Evolutionary conservation across 495 filamentous ascomycete genomes (phyloP), one percentile per base, ranked within the genome.

Genomic region (Penicillium steckii): DNA sequence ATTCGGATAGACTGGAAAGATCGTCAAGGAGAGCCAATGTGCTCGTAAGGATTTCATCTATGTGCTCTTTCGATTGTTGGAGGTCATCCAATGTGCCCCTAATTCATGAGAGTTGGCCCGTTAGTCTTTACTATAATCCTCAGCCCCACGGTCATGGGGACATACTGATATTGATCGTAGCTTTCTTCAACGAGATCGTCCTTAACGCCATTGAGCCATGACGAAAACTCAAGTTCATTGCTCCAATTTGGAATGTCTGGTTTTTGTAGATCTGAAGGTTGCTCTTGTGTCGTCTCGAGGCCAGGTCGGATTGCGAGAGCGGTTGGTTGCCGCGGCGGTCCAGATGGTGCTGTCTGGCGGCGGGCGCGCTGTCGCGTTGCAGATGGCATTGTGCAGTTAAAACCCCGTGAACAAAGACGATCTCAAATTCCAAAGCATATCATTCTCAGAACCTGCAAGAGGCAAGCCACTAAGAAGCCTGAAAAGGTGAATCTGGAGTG

Each of bases 121-220:
- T 68, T 52, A 66, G 50, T 19, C 48, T 52, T 3, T 15, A 48
- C n/a, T 19, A 15, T 10, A 26, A 27, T 15, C 32, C 17, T 35
- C 5, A 35, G 32, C 48, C 30, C 48, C 30, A 27, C 45, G 33
- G 52, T 41, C 3, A 35, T 17, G 7, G 40, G 60, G 81, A 53
- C 57, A 60, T 81, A 95, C 89, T 85, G 76, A 68, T 95, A 96
- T 62, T 94, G 85, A 50, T 88, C 86, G 60, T 91, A 87, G 71
- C 88, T 93, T 41, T 89, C 81, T 57, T 90, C 83, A 46, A 93
- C 73, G 59, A 97, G 69, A 48, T 80, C 80, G 23, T 79, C 77
- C 61, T 85, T 84, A 48, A 89, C 65, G 7, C 70, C 75, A 56
- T 82, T 74, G 60, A 88, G 85, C 79, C 82, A 83, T 37, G 76